Percentiles rank a stretch among this genome's conserved stretches.
Conservation (phyloP, 2,329 filamentous ascomycete genomes). For the Ophiostoma angusticollis region DNA sequence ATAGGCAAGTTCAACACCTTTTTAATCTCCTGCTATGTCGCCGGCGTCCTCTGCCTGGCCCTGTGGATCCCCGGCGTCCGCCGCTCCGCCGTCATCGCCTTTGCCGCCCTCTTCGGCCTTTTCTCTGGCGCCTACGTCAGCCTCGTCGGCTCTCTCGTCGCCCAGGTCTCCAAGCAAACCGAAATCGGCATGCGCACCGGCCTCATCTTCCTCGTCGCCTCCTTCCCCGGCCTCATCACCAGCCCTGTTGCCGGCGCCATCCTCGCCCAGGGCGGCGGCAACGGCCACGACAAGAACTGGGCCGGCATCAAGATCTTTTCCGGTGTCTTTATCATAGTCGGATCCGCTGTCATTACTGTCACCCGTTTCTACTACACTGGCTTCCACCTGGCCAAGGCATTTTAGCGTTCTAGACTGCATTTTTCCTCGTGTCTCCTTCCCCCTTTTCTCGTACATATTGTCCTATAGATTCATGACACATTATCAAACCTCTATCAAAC, state of each 20-base stretch:
- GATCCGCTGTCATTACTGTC: constrained; percentile 17
- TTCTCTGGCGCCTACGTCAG: constrained; percentile 25
- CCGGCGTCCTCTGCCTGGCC: constrained; percentile 25
- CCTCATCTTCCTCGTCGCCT: constrained; percentile 36
- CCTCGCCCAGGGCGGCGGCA: constrained; percentile 9
- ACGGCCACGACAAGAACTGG: constrained; percentile 17
- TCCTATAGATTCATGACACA: no score
- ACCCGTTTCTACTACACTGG: constrained; percentile 19
- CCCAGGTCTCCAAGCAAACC: constrained; percentile 40
- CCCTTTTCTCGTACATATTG: no score
- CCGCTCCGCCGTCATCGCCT: constrained; percentile 22
- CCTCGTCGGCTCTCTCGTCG: constrained; percentile 25
- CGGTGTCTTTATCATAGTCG: constrained; percentile 21
- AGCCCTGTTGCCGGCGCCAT: constrained; percentile 36
- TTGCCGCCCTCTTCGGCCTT: constrained; percentile 30
- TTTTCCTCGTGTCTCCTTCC: no score
- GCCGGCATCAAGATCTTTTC: constrained; percentile 26
- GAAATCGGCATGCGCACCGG: constrained; percentile 44
- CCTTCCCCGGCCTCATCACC: constrained; percentile 37
- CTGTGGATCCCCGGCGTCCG: constrained; percentile 29
- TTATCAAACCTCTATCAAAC: background rate
- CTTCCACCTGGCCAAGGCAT: constrained; percentile 16
- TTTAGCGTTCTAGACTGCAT: no score
- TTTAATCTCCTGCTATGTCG: constrained; percentile 31
- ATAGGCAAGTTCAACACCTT: constrained; percentile 29